Conservation (phyloP, 768 basidiomycete genomes). For the Kwoniella botswanensis region DNA sequence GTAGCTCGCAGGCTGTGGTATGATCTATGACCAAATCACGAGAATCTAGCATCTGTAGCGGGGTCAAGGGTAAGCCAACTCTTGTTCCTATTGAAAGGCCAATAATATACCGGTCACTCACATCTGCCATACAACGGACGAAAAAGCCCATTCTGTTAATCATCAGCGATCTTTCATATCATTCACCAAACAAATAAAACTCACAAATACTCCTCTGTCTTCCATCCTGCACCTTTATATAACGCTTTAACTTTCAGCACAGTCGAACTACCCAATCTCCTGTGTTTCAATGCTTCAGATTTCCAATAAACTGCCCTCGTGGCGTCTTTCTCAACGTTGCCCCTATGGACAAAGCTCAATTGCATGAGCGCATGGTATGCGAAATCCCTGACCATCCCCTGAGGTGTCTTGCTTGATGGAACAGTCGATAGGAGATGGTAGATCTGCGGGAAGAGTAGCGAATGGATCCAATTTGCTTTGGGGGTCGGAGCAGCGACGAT, state of each 20-base stretch:
- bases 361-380: conserved; percentile 22
- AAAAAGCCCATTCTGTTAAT: conserved; percentile 20
- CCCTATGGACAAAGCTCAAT: conserved; percentile 26
- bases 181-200: neutral
- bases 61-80: neutral
- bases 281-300: conserved; percentile 7
- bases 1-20: neutral
- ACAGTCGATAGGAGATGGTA: neutral
- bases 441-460: conserved; percentile 23
- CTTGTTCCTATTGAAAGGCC: no score
- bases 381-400: conserved; percentile 2
- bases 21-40: conserved; percentile 18
- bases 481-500: conserved; percentile 17
- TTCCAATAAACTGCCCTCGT: neutral
- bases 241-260: conserved; percentile 9
- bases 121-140: conserved; percentile 27
- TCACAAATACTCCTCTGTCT: conserved; percentile 30
- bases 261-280: neutral
- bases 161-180: neutral
- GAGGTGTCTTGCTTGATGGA: neutral
- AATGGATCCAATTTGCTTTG: conserved; percentile 26
- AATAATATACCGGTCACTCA: conserved; percentile 2
- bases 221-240: conserved; percentile 13
- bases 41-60: conserved; percentile 26
- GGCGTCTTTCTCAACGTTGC: conserved; percentile 16